Evolutionary conservation across 208 protist genomes (phyloP).

Genomic region (Trypanosoma brucei): DNA sequence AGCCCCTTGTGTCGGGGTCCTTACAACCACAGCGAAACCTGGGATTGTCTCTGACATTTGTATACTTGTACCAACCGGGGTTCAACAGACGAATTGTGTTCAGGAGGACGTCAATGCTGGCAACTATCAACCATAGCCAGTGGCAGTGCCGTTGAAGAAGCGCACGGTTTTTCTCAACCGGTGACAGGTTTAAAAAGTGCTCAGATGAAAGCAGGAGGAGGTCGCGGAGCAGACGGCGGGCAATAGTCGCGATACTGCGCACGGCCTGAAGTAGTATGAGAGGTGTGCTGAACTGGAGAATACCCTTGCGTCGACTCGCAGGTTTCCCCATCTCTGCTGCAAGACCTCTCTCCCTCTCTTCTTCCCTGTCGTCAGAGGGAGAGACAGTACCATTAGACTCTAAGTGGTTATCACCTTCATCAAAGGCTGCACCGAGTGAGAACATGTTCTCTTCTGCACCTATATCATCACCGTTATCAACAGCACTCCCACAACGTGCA

Average conservation of each 20-base stretch:
- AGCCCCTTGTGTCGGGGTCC: slow-evolving; percentile 33
- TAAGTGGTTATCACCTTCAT: neutral
- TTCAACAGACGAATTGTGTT: slow-evolving; percentile 70
- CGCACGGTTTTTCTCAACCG: slow-evolving; percentile 56
- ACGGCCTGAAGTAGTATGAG: slow-evolving; percentile 71
- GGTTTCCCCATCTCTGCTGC: slow-evolving; percentile 52
- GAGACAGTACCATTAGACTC: slow-evolving; percentile 1
- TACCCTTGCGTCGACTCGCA: slow-evolving; percentile 39
- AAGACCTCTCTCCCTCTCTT: neutral
- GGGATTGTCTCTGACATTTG: slow-evolving; percentile 56
- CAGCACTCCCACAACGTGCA: too few relatives aligned
- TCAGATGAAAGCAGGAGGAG: slow-evolving; percentile 64
- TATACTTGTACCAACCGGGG: slow-evolving; percentile 67
- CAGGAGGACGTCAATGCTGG: slow-evolving; percentile 66
- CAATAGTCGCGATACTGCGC: slow-evolving; percentile 57
- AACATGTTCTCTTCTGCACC: neutral
- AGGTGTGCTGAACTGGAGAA: slow-evolving; percentile 51
- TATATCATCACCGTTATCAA: neutral
- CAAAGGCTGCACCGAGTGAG: neutral
- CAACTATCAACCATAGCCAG: slow-evolving; percentile 64
- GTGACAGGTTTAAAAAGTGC: slow-evolving; percentile 40
- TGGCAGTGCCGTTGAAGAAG: slow-evolving; percentile 48
- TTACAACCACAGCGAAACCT: slow-evolving; percentile 59
- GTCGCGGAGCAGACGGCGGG: slow-evolving; percentile 71
- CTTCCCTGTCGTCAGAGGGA: neutral